Conservation (phyloP, 2,329 filamentous ascomycete species). For the Periconia macrospinosa region DNA sequence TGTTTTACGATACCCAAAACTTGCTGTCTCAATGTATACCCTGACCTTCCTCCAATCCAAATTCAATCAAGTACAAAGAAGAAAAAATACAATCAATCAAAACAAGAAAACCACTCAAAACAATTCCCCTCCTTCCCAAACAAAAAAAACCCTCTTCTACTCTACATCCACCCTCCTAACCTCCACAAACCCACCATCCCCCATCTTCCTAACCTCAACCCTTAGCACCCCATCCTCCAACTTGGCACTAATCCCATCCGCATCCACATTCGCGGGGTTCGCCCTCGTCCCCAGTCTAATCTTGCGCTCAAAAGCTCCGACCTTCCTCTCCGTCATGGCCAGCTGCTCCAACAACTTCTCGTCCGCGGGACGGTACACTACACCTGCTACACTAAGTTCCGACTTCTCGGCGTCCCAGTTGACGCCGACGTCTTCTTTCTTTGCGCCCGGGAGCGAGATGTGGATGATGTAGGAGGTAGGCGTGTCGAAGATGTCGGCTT, state of each 20-base stretch:
- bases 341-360: conserved; percentile 69
- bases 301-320: conserved; percentile 74
- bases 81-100: too few relatives aligned
- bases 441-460: conserved; percentile 73
- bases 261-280: conserved; percentile 65
- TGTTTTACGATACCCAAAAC: too few relatives aligned
- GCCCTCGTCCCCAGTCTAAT: conserved; percentile 61
- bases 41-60: too few relatives aligned
- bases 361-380: conserved; percentile 70
- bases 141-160: conserved; percentile 22
- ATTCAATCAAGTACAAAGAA: too few relatives aligned
- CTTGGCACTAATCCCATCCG: conserved; percentile 69
- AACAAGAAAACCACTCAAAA: too few relatives aligned
- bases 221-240: conserved; percentile 77
- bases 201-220: conserved; percentile 73
- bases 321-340: conserved; percentile 66
- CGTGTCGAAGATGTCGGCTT: conserved; percentile 76
- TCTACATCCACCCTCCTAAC: conserved; percentile 57
- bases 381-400: conserved; percentile 68
- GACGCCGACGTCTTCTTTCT: conserved; percentile 76
- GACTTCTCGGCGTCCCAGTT: conserved; percentile 73
- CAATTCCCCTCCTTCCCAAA: too few relatives aligned
- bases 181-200: conserved; percentile 64
- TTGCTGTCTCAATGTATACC: too few relatives aligned
- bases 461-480: conserved; percentile 66